A percentile compares a stretch with the other conserved stretches of the same genome.
Evolutionary conservation across 2,329 filamentous ascomycete genomes (phyloP).

Genomic region (Tolypocladium inflatum): DNA sequence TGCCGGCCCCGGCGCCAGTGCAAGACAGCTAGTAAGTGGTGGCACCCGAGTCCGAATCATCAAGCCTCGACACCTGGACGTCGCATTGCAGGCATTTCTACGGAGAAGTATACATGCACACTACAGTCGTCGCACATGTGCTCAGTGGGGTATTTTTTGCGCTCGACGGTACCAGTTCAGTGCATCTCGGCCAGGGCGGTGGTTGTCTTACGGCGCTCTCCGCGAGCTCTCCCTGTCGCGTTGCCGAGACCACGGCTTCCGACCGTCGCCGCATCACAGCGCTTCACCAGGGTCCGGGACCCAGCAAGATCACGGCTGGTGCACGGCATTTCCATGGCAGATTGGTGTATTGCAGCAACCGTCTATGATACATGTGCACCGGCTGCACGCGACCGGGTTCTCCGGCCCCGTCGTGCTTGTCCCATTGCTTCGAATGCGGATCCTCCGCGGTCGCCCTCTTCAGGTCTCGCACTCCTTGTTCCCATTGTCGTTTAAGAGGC

Average conservation of each 20-base stretch:
- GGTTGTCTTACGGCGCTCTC: neutral
- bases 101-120: neutral
- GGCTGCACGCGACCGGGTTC: slow-evolving; percentile 13
- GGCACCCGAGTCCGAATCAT: neutral
- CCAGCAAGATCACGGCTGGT: neutral
- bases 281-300: neutral
- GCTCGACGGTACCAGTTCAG: neutral
- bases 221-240: neutral
- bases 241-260: neutral
- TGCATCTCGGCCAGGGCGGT: neutral
- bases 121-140: neutral
- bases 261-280: neutral
- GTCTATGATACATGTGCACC: slow-evolving; percentile 23
- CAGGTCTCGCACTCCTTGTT: neutral
- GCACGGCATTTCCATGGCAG: slow-evolving; percentile 5
- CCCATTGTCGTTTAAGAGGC: slow-evolving; percentile 16
- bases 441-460: slow-evolving; percentile 1
- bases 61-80: neutral
- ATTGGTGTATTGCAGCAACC: slow-evolving; percentile 22
- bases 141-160: neutral
- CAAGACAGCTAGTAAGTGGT: neutral
- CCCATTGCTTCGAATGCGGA: slow-evolving; percentile 7
- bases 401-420: slow-evolving; percentile 11
- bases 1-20: neutral
- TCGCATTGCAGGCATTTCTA: neutral